phyloP scores from a whole-genome alignment of 176 grass and related monocot genomes.

The Leersia perrieri region DNA sequence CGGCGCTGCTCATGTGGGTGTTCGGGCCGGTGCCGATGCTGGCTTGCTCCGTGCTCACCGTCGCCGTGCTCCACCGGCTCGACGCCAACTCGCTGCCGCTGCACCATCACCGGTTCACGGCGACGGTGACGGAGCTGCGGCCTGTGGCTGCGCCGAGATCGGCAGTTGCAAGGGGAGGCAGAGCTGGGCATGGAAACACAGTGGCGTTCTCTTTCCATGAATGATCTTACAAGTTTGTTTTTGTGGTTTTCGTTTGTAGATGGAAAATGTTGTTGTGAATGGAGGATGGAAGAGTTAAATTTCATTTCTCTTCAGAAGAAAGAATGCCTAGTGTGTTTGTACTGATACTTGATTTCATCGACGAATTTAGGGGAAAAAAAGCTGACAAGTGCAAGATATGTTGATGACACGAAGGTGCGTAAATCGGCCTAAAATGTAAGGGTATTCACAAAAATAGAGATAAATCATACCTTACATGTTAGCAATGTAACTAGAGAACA shows the following conservation, averaged over 20 bases:
- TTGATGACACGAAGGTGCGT: conserved; percentile 12
- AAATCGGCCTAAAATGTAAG: background rate
- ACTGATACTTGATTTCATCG: background rate
- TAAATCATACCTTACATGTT: background rate
- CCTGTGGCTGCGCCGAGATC: background rate
- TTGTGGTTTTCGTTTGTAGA: background rate
- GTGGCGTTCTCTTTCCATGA: background rate
- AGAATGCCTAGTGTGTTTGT: background rate
- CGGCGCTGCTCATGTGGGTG: conserved; percentile 77
- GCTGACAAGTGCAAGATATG: conserved; percentile 29
- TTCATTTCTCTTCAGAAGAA: background rate
- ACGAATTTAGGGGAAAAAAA: conserved; percentile 35
- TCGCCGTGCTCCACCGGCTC: conserved; percentile 51
- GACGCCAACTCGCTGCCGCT: conserved; percentile 63
- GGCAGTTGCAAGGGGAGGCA: background rate
- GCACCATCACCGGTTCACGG: conserved; percentile 46
- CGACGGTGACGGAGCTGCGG: background rate
- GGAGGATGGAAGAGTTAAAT: too few relatives aligned
- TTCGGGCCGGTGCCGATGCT: conserved; percentile 79
- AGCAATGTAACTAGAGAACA: background rate
- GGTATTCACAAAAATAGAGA: background rate
- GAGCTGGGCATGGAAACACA: background rate
- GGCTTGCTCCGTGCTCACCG: conserved; percentile 55
- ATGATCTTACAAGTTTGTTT: background rate
- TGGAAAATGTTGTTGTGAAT: background rate